Conservation (phyloP, 1,284 basidiomycete genomes). For the Fistulina hepatica region DNA sequence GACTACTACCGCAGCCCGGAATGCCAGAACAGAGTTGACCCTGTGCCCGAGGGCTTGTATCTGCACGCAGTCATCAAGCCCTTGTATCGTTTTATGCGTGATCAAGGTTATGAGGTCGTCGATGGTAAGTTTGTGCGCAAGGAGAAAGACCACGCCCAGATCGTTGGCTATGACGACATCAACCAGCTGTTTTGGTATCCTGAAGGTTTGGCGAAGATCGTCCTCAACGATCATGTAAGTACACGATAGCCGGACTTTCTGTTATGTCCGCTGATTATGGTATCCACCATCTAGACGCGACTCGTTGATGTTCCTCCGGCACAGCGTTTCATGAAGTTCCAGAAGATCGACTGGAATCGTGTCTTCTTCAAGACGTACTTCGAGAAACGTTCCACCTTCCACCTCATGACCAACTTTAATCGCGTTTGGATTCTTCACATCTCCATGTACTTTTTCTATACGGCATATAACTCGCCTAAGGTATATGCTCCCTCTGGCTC, state of each 20-base stretch:
- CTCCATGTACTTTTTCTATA: conserved; percentile 88
- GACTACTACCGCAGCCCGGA: conserved; percentile 98
- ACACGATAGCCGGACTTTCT: conserved; percentile 2
- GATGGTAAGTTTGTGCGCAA: conserved; percentile 93
- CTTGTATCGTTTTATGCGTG: conserved; percentile 90
- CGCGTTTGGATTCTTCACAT: conserved; percentile 93
- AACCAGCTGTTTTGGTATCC: conserved; percentile 99
- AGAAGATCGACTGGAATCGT: conserved; percentile 81
- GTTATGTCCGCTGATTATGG: background rate
- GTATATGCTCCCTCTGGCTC: conserved; percentile 71
- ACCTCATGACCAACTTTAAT: conserved; percentile 95
- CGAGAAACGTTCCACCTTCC: conserved; percentile 86
- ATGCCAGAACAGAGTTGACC: conserved; percentile 91
- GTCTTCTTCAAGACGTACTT: conserved; percentile 97
- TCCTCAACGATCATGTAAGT: conserved; percentile 68
- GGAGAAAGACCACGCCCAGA: conserved; percentile 91
- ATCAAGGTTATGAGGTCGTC: conserved; percentile 93
- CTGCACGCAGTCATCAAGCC: conserved; percentile 90
- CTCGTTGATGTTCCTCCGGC: conserved; percentile 83
- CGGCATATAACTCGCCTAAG: conserved; percentile 91
- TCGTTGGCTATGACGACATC: conserved; percentile 98
- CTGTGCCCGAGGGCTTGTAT: conserved; percentile 93
- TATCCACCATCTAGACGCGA: conserved; percentile 53
- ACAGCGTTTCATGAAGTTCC: conserved; percentile 86
- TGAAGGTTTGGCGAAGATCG: conserved; percentile 90